Evolutionary conservation across 164 flowering plant species (phyloP).

Genomic region (Vitis riparia): DNA sequence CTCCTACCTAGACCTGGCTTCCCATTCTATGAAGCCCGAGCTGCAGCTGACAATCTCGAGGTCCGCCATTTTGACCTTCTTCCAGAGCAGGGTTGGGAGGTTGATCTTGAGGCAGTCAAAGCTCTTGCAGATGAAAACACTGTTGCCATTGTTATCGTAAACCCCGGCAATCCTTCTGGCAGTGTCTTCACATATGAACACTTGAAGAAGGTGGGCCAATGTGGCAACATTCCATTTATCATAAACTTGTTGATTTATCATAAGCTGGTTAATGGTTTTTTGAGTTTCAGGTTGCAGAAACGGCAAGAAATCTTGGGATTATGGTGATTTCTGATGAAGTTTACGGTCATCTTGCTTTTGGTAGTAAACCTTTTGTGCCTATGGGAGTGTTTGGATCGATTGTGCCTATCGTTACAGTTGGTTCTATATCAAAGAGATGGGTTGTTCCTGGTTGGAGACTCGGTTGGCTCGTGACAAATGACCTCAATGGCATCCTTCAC

Average conservation of each 20-base stretch:
- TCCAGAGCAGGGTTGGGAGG: slow-evolving; percentile 61
- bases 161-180: slow-evolving; percentile 70
- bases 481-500: slow-evolving; percentile 44
- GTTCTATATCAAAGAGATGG: slow-evolving; percentile 65
- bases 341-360: slow-evolving; percentile 48
- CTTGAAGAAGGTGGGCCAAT: slow-evolving; percentile 38
- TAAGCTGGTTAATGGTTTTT: not conserved
- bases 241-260: not conserved
- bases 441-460: slow-evolving; percentile 65
- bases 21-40: slow-evolving; percentile 46
- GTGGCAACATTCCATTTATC: not conserved
- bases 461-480: slow-evolving; percentile 56
- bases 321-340: slow-evolving; percentile 63
- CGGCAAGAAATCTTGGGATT: slow-evolving; percentile 54
- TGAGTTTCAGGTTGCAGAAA: slow-evolving; percentile 47
- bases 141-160: slow-evolving; percentile 55
- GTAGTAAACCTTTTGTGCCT: slow-evolving; percentile 50
- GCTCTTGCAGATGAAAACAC: slow-evolving; percentile 57
- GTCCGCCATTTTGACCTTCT: slow-evolving; percentile 54
- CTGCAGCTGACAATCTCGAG: slow-evolving; percentile 31
- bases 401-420: slow-evolving; percentile 57
- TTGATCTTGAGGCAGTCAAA: slow-evolving; percentile 47
- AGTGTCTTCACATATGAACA: slow-evolving; percentile 45
- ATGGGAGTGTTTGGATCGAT: slow-evolving; percentile 49
- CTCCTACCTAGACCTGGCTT: slow-evolving; percentile 61